Evolutionary conservation across 345 rosid genomes (phyloP).

Genomic region (Combretum micranthum): DNA sequence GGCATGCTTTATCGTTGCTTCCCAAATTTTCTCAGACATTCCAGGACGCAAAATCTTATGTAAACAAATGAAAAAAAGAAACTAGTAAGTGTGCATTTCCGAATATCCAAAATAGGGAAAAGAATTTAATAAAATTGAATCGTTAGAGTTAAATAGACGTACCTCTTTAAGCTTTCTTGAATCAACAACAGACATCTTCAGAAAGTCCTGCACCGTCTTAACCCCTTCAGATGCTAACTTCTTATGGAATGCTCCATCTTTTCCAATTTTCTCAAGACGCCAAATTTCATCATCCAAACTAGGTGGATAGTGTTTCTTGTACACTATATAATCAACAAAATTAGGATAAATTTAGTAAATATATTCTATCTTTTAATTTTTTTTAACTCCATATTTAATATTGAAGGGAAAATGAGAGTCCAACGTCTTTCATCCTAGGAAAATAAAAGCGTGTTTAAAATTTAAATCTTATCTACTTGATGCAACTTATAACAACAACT

Average conservation of each 20-base stretch:
- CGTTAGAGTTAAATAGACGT: background rate
- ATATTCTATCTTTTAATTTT: no score
- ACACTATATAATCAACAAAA: constrained; percentile 35
- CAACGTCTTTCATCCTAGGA: no score
- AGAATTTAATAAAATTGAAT: background rate
- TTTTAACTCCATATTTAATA: no score
- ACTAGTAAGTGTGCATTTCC: no score
- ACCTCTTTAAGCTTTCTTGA: constrained; percentile 42
- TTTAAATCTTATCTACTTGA: no score
- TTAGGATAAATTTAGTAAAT: background rate
- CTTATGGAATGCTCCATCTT: constrained; percentile 66
- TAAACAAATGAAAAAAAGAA: background rate
- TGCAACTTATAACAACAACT: no score
- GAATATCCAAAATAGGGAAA: background rate
- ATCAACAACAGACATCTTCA: constrained; percentile 47
- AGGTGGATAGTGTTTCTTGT: constrained; percentile 89
- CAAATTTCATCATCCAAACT: constrained; percentile 69
- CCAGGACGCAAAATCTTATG: constrained; percentile 52
- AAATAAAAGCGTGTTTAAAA: no score
- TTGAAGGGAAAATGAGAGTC: no score
- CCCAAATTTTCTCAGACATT: constrained; percentile 80
- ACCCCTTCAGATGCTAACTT: constrained; percentile 36
- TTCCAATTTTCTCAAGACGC: constrained; percentile 80
- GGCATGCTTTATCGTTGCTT: constrained; percentile 55
- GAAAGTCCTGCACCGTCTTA: constrained; percentile 63